Evolutionary conservation across 169 alveolate species (phyloP).

Genomic region (Perkinsus olseni): DNA sequence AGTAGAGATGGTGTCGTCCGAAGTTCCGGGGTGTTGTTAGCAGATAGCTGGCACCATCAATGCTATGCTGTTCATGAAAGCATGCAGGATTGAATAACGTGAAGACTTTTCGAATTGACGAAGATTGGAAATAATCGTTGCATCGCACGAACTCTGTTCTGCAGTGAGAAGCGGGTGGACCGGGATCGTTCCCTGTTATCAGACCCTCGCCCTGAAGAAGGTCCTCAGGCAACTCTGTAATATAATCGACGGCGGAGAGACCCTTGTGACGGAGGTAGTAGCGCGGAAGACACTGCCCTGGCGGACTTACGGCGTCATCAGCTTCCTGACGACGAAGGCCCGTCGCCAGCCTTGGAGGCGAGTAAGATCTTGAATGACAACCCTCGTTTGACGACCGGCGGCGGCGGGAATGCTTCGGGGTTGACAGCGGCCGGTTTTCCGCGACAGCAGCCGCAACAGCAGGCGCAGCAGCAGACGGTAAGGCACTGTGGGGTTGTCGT

Average conservation of each 20-base stretch:
- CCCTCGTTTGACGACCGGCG: too few species aligned
- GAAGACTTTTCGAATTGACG: too few species aligned
- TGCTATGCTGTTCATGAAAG: too few species aligned
- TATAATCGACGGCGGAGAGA: not conserved
- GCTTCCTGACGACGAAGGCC: not conserved
- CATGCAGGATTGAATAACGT: too few species aligned
- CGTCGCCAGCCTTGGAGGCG: not conserved
- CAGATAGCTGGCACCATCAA: too few species aligned
- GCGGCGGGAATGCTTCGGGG: not conserved
- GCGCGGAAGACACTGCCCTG: not conserved
- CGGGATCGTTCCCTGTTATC: not conserved
- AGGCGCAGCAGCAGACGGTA: not conserved
- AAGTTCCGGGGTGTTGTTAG: too few species aligned
- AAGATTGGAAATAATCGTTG: too few species aligned
- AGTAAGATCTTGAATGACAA: not conserved
- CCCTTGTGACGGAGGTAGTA: not conserved
- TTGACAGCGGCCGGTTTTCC: not conserved
- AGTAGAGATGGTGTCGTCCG: too few species aligned
- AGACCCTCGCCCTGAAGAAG: not conserved
- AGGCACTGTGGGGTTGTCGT: not conserved
- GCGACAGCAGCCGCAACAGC: not conserved
- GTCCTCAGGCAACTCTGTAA: not conserved
- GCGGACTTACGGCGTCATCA: not conserved
- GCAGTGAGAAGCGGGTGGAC: too few species aligned
- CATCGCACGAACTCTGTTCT: too few species aligned